Evolutionary conservation across 1,284 basidiomycete species (phyloP), one percentile per base, ranked within the genome.

Genomic region (Trichosporon asahii): DNA sequence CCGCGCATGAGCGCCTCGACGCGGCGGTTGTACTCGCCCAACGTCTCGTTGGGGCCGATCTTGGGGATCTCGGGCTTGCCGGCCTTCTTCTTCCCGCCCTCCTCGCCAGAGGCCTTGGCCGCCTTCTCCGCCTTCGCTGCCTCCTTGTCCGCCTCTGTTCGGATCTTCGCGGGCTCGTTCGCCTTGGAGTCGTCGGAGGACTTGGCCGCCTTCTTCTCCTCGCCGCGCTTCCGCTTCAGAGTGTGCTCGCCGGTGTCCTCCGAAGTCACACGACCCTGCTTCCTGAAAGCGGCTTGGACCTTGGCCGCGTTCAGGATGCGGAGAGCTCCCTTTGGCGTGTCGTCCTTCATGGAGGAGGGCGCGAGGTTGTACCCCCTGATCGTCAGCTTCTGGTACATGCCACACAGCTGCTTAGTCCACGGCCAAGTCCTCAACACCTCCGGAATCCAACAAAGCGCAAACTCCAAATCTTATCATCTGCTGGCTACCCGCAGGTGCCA

Each of bases 1-100:
- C 77, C 77, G 14, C 83, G 74, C 31, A 84, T 66, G 2, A 78
- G 64, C 2, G 76, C 66, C 70, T 84, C 83, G 8, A 84, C 70
- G 31, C 83, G 77, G 9, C 81, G 77, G 72, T 84, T 84, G 68
- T 79, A 84, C 49, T 81, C 81, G 18, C 77, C 80, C 37, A 84
- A 67, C 2, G 75, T 71, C 72, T 74, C 73, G 71, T 74, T 46
- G 25, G 66, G 71, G 14, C 74, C 68, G 44, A 78, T 78, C 67
- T 75, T 76, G 40, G 75, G 77, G 18, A 75, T 60, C 18, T 60
- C 66, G 4, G 44, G 25, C 33, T 70, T 68, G 25, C 9, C 46
- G 21, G 6, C 46, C 23, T 66, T 66, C 4, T 60, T 15, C 55
- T 68, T 70, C 60, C 44, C 65, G 3, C 21, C 27, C 15, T 7